Conservation (phyloP, 306 rosid species). For the Abrus precatorius region DNA sequence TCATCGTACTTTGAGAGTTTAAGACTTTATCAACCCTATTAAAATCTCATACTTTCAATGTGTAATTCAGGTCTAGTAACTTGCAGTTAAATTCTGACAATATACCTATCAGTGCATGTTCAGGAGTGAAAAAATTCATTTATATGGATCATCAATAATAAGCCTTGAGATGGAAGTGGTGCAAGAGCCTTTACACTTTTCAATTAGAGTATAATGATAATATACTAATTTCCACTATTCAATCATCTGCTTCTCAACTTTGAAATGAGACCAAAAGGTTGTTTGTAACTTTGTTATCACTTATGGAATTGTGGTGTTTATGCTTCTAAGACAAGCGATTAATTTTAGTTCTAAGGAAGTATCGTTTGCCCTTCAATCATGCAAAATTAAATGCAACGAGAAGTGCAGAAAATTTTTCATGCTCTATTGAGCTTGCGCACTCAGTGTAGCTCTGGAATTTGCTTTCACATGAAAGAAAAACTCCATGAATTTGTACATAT, state of each 20-base stretch:
- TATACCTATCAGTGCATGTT: background rate
- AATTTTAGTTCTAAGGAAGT: background rate
- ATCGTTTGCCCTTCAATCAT: background rate
- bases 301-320: background rate
- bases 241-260: background rate
- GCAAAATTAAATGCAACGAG: background rate
- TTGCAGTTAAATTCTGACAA: no score
- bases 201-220: background rate
- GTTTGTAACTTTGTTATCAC: background rate
- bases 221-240: background rate
- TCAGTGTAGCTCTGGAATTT: background rate
- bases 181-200: background rate
- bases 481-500: background rate
- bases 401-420: background rate
- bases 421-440: background rate
- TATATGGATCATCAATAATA: background rate
- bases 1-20: no score
- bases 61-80: no score
- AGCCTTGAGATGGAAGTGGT: slow-evolving; percentile 5
- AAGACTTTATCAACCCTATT: no score
- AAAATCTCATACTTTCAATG: no score
- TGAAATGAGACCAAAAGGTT: background rate
- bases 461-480: background rate
- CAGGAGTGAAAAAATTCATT: background rate
- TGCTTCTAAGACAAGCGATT: background rate